A percentile compares a stretch with the other conserved stretches of the same genome.
phyloP scores from a whole-genome alignment of 805 yeast genomes.

The Vanderwaltozyma tropicalis region DNA sequence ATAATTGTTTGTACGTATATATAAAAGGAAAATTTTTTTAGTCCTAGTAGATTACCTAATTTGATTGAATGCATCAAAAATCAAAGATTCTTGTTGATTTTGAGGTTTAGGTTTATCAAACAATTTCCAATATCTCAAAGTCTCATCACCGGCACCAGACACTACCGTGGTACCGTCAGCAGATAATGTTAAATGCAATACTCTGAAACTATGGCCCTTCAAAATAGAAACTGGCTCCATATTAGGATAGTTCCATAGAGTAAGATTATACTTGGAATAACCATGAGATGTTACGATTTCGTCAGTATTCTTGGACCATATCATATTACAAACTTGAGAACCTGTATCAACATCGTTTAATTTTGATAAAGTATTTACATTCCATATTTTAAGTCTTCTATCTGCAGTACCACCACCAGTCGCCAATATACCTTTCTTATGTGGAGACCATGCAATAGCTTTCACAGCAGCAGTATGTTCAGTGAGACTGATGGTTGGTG shows the following conservation, averaged over 20 bases:
- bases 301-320: constrained; percentile 86
- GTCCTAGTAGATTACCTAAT: constrained; percentile 34
- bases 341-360: constrained; percentile 85
- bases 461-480: constrained; percentile 94
- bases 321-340: constrained; percentile 88
- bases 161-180: constrained; percentile 96
- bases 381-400: constrained; percentile 84
- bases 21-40: neutral
- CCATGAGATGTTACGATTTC: constrained; percentile 95
- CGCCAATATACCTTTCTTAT: constrained; percentile 85
- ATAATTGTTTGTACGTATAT: neutral
- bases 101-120: constrained; percentile 66
- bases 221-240: constrained; percentile 87
- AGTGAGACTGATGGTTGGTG: constrained; percentile 60
- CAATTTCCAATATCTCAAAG: constrained; percentile 89
- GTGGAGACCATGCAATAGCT: constrained; percentile 97
- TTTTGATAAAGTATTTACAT: constrained; percentile 66
- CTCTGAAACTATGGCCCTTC: constrained; percentile 91
- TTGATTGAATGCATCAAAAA: constrained; percentile 67
- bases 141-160: constrained; percentile 98
- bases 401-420: constrained; percentile 98
- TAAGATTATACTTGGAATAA: constrained; percentile 78
- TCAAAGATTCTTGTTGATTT: constrained; percentile 48
- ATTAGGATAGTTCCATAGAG: constrained; percentile 87
- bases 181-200: constrained; percentile 75